Evolutionary conservation across 2,329 filamentous ascomycete genomes (phyloP).

Genomic region (Penicillium janthinellum): DNA sequence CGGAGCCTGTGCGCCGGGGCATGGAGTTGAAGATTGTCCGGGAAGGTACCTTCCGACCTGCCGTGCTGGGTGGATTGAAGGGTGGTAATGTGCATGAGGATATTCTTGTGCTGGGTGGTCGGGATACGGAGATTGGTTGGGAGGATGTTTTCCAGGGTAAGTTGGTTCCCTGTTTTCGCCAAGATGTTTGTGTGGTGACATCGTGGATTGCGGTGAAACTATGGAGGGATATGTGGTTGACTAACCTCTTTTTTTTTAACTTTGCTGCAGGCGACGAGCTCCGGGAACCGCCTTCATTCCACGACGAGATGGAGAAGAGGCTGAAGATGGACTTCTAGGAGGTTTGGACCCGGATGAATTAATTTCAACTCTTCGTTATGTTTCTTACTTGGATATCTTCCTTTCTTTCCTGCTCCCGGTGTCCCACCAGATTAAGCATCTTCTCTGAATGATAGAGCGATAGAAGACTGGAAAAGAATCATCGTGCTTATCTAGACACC

Average conservation of each 20-base stretch:
- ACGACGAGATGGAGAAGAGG: conserved; percentile 92
- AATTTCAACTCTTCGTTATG: conserved; percentile 9
- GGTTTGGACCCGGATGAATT: conserved; percentile 14
- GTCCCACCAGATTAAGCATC: conserved; percentile 16
- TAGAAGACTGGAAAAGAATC: conserved; percentile 14
- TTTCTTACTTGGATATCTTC: conserved; percentile 10
- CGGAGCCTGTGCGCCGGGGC: conserved; percentile 84
- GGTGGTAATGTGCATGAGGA: conserved; percentile 79
- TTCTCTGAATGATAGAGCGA: conserved; percentile 19
- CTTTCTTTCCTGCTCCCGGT: conserved; percentile 12
- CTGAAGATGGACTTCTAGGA: conserved; percentile 68
- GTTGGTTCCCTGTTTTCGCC: conserved; percentile 25
- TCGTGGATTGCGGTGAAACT: neutral
- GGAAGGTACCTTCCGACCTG: conserved; percentile 73
- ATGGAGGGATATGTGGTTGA: neutral
- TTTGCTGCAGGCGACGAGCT: conserved; percentile 62
- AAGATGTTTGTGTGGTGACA: neutral
- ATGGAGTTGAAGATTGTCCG: conserved; percentile 93
- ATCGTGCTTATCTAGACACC: neutral
- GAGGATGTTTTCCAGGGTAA: conserved; percentile 86
- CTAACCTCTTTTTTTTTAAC: conserved; percentile 14
- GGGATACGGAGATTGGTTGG: conserved; percentile 79
- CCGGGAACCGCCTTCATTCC: conserved; percentile 70
- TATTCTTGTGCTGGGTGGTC: conserved; percentile 68
- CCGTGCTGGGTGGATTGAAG: conserved; percentile 63